Base-by-base conservation (phyloP, 176 grass and related monocot genomes). In the Eragrostis curvula region DNA sequence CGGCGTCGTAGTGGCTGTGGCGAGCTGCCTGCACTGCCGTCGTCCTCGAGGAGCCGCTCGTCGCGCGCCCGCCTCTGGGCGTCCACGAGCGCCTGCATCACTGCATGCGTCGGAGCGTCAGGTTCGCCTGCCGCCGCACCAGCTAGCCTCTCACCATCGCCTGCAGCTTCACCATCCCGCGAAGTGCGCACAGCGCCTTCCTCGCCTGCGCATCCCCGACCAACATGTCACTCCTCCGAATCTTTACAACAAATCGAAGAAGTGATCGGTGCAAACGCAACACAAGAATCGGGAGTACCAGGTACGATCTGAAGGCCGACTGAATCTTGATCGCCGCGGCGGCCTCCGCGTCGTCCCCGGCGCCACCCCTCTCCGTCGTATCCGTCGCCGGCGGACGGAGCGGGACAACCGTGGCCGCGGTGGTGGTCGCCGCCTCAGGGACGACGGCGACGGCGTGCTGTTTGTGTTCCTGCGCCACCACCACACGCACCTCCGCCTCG, bases 161-260 rank as follows among this genome's bases (percentile, higher is more conserved):
- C 84, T 97, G 94, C 43, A 94, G 86, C 79, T 65, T 88, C 66
- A 97, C 94, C 74, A 97, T 81, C 60, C 91, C 89, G 0, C 86
- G 87, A 60, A 94, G 83, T 71, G 91, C 94, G 69, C 86, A 71
- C 77, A 94, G 67, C 24, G 94, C 94, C 75, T 77, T 94, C 87
- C 89, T 94, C 39, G 94, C 94, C 94, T 97, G 83, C 84, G 40
- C 70, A 58, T 46, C 40, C 27, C 55, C n/a, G 8, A 62, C 12
- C 57, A 42, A 27, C 29, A 48, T 12, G 41, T 46, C 44, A 78
- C 50, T 28, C 66, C 36, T 21, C 3, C 62, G 0, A 48, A 50
- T 28, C 20, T 3, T 28, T 20, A 3, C 30, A n/a, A 0, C 10
- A 66, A 78, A 1, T 5, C 12, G 6, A 44, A 75, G n/a, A 75